A percentile compares a stretch with the other conserved stretches of the same genome.
Conservation (phyloP, 2,329 filamentous ascomycete species). For the Didymosphaeria variabile region DNA sequence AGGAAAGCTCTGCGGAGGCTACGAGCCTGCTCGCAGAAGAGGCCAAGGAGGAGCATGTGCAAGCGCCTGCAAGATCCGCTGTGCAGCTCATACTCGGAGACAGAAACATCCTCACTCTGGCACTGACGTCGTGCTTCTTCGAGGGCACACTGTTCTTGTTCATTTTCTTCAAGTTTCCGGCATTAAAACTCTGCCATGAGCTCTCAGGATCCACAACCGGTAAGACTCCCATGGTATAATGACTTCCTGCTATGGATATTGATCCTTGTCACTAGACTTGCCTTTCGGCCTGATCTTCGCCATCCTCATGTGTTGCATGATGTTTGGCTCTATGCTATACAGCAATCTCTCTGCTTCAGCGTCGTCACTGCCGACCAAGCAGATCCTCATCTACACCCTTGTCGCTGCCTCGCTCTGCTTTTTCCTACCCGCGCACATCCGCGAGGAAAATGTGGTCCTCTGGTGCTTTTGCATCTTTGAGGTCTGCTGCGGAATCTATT, state of each 20-base stretch:
- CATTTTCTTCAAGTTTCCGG: conserved; percentile 69
- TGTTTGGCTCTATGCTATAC: conserved; percentile 66
- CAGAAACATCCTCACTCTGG: conserved; percentile 61
- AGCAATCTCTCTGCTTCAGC: conserved; percentile 45
- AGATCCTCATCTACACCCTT: conserved; percentile 40
- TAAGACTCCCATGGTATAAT: conserved; percentile 20
- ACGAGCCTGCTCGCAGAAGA: conserved; percentile 39
- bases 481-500: conserved; percentile 66
- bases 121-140: conserved; percentile 64
- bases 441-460: conserved; percentile 59
- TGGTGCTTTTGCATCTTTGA: conserved; percentile 68
- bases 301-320: conserved; percentile 67
- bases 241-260: conserved; percentile 11
- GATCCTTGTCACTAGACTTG: conserved; percentile 31
- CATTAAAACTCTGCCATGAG: conserved; percentile 54
- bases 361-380: conserved; percentile 33
- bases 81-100: conserved; percentile 46
- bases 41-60: conserved; percentile 29
- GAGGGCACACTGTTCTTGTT: conserved; percentile 71
- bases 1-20: conserved; percentile 28
- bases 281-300: conserved; percentile 65
- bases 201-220: conserved; percentile 38
- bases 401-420: conserved; percentile 40
- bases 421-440: conserved; percentile 51
- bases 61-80: conserved; percentile 30